A percentile compares a stretch with the other conserved stretches of the same genome.
Evolutionary conservation across 1,284 basidiomycete genomes (phyloP).

Genomic region (Meira nashicola): DNA sequence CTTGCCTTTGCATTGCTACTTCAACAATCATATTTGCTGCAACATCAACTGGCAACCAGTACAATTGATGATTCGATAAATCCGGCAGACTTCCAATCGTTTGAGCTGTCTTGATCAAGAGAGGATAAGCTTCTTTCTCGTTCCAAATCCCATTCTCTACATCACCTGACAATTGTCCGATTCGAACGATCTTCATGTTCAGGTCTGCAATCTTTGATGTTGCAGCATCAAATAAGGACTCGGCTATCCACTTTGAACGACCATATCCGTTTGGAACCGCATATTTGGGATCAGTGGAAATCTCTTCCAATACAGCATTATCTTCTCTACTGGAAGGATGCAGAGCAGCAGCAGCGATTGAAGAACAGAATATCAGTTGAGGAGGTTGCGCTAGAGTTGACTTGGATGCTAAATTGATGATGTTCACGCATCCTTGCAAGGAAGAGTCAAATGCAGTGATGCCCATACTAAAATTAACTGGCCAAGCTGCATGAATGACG

Average conservation of each 20-base stretch:
- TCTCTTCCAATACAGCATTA: not conserved
- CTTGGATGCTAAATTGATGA: not conserved
- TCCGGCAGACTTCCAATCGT: constrained; percentile 57
- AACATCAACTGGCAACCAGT: constrained; percentile 63
- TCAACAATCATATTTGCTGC: constrained; percentile 60
- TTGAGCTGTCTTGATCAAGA: constrained; percentile 56
- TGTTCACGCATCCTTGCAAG: not conserved
- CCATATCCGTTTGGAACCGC: constrained; percentile 3
- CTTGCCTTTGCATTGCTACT: constrained; percentile 50
- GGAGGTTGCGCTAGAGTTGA: not conserved
- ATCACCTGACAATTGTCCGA: constrained; percentile 58
- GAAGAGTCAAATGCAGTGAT: not conserved
- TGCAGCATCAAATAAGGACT: constrained; percentile 1
- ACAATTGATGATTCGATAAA: constrained; percentile 41
- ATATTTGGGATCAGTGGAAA: not conserved
- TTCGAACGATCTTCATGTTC: constrained; percentile 1
- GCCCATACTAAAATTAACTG: constrained; percentile 2
- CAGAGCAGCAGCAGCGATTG: not conserved
- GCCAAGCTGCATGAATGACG: not conserved
- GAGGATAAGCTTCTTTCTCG: constrained; percentile 59
- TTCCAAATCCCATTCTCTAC: constrained; percentile 62
- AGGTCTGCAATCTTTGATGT: not conserved
- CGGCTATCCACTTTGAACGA: constrained; percentile 1
- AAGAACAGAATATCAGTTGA: not conserved
- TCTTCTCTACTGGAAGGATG: not conserved